Evolutionary conservation across 192 early-diverging fungal species (phyloP), one percentile per base, ranked within the genome.

Genomic region (Entomortierella chlamydospora): DNA sequence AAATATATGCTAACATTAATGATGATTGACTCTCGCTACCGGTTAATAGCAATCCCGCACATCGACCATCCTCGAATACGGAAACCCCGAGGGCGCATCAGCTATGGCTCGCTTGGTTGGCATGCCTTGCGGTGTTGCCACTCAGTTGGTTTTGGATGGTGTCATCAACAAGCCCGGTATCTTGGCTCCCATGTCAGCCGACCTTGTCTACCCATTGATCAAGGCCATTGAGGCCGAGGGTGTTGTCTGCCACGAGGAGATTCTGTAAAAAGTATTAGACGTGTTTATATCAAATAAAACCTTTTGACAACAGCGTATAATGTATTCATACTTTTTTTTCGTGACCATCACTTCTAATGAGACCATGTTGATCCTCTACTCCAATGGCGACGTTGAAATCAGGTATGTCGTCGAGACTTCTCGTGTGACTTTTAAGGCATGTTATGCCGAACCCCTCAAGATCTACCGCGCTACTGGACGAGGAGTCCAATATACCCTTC

Each of bases 31-130:
- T 47, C 20, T 43, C 29, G 37, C 26, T 70, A 15, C 55, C 45
- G 18, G n/a, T 43, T 31, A 23, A 51, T 65, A 90, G 83, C 89
- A 97, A 86, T 94, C 94, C 31, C 94, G 95, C 81, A 97, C 93
- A 3, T 96, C 97, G 4, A 98, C 97, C 29, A 84, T 97, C 43
- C 83, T 98, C 57, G 94, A 94, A 81, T 98, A 95, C 83, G 98
- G 97, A 68, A 91, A 93, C 60, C 94, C 95, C 22, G 86, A 87
- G 70, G 94, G 93, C 26, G 58, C 72, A 18, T 89, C 91, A 49
- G 97, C 98, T 42, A 99, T 99, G 98, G 96, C 98, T 60, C 96
- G 91, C 73, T 95, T 96, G 29, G 98, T 99, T 42, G 98, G 98
- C 65, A 90, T 95, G 23, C 98, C 98, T 37, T 97, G 95, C 57